Conservation (phyloP, 148 eudicot species). For the Camellia sinensis region DNA sequence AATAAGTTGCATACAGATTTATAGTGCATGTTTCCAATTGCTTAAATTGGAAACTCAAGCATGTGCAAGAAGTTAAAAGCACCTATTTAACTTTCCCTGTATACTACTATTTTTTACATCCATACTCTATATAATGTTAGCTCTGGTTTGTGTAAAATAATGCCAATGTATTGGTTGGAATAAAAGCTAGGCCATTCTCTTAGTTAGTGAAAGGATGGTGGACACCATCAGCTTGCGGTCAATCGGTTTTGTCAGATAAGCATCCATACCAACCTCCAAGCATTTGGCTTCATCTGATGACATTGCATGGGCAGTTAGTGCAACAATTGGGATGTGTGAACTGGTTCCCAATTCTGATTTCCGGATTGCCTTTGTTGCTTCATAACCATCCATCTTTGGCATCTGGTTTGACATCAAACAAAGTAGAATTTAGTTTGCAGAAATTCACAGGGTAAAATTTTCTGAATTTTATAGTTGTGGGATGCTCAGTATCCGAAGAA, state of each 20-base stretch:
- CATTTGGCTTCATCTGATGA: conserved; percentile 87
- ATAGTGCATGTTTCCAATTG: background rate
- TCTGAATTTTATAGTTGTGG: background rate
- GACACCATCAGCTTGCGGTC: conserved; percentile 82
- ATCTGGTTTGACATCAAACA: conserved; percentile 46
- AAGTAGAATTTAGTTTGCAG: background rate
- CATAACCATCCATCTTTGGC: conserved; percentile 99
- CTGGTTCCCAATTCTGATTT: conserved; percentile 49
- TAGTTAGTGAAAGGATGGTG: conserved; percentile 83
- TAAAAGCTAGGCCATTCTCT: conserved; percentile 23
- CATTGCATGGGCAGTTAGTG: conserved; percentile 98
- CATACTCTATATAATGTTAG: background rate
- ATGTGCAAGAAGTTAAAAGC: background rate
- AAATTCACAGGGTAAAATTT: background rate
- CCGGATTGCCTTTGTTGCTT: conserved; percentile 90
- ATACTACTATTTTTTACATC: background rate
- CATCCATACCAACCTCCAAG: conserved; percentile 96
- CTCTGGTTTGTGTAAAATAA: conserved; percentile 6
- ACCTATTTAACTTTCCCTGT: background rate
- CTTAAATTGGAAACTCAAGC: conserved; percentile 3
- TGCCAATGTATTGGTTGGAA: conserved; percentile 20
- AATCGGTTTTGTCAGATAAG: conserved; percentile 91
- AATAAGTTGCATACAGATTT: background rate
- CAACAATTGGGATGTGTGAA: conserved; percentile 80
- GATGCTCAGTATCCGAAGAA: background rate